Evolutionary conservation across 495 filamentous ascomycete species (phyloP), one percentile per base, ranked within the genome.

Genomic region (Chaetomidium leptoderma): DNA sequence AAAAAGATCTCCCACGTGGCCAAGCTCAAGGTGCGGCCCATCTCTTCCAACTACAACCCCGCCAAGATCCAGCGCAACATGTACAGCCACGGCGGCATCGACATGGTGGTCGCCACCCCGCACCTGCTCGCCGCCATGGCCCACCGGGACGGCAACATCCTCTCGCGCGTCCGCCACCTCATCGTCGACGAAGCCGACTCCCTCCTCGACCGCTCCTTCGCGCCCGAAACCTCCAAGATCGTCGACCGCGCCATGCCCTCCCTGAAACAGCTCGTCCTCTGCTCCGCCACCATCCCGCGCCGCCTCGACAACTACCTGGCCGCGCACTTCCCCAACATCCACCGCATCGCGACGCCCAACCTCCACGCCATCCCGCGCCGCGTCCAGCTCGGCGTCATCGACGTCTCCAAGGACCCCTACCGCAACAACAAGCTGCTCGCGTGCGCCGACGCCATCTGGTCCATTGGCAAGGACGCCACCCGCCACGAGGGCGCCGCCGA

Each of bases 181-280:
- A 80, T 97, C 52, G 79, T 95, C 50, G 93, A 98, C 68, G 93
- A 98, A 72, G 93, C 93, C 24, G 93, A 98, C 72, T 95, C 91
- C 13, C 83, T 98, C 13, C 82, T 97, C 66, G 95, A 98, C 70
- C 87, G 91, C 50, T 90, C 89, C 30, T 98, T 98, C 76, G 73
- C 85, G 2, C 87, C 89, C 2, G 85, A 85, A 27, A 97, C 95
- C 1, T 86, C 83, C 14, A 79, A 82, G 46, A 86, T 97, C 57
- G 81, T 97, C 58, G 86, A 92, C 66, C 85, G 87, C 60, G 78
- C 81, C 4, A 77, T 83, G 2, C 86, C 90, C 2, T 90, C 89
- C 0, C 78, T 97, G 9, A 82, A 87, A 58, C 90, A 96, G 66
- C 79, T 97, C n/a, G 82, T 98, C 23, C 83, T 97, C 55, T 97